phyloP scores from a whole-genome alignment of 1,139 yeast genomes.

The Tardiomyces digboiensis region DNA sequence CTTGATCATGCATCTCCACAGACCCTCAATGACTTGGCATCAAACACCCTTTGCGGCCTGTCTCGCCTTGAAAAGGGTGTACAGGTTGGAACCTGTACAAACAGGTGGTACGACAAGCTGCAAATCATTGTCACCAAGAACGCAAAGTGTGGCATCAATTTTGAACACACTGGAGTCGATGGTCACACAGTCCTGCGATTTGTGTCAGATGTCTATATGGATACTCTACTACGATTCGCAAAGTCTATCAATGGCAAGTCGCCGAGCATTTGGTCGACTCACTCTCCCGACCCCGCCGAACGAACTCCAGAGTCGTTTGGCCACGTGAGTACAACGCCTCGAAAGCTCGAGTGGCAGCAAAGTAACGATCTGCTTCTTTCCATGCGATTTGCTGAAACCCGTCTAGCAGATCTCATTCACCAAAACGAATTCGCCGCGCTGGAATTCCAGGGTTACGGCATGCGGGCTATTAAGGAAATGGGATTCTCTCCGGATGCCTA shows the following conservation, averaged over 20 bases:
- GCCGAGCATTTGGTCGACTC: conserved; percentile 63
- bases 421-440: conserved; percentile 83
- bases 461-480: conserved; percentile 70
- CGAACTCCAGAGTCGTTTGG: conserved; percentile 35
- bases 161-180: conserved; percentile 94
- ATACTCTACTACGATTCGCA: conserved; percentile 81
- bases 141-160: conserved; percentile 89
- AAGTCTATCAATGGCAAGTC: conserved; percentile 72
- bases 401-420: conserved; percentile 76
- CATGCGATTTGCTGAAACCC: conserved; percentile 83
- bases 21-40: conserved; percentile 58
- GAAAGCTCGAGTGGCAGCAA: conserved; percentile 83
- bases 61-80: conserved; percentile 74
- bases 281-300: conserved; percentile 37
- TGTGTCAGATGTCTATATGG: conserved; percentile 87
- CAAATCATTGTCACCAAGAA: conserved; percentile 85
- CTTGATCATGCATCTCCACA: conserved; percentile 68
- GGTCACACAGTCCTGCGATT: conserved; percentile 88
- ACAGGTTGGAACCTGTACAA: conserved; percentile 90
- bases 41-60: conserved; percentile 81
- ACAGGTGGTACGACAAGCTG: conserved; percentile 90
- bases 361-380: conserved; percentile 72
- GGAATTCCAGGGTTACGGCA: conserved; percentile 70
- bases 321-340: conserved; percentile 46
- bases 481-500: conserved; percentile 93